Conservation (phyloP, 345 rosid genomes). For the Brassica rapa region DNA sequence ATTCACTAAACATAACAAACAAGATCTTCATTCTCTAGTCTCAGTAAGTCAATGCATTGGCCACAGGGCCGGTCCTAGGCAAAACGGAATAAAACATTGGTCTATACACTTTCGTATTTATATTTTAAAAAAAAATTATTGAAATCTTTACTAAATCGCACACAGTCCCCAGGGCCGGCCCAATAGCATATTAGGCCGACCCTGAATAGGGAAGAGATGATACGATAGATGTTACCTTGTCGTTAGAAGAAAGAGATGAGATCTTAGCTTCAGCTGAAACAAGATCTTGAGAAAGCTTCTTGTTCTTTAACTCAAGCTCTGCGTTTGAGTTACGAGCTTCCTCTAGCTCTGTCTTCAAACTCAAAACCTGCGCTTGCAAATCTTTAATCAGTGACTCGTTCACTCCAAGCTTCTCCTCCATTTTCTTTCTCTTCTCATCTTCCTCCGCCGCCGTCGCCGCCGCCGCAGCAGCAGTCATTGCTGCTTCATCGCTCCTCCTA, state of each 20-base stretch:
- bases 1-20: constrained; percentile 1
- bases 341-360: constrained; percentile 59
- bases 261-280: constrained; percentile 65
- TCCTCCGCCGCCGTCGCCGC: constrained; percentile 27
- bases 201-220: no score
- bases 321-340: constrained; percentile 54
- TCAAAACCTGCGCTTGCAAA: constrained; percentile 56
- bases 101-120: no score
- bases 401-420: constrained; percentile 54
- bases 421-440: constrained; percentile 42
- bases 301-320: constrained; percentile 56
- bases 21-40: not conserved
- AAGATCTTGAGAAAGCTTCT: constrained; percentile 61
- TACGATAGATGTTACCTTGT: constrained; percentile 31
- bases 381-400: constrained; percentile 60
- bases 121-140: no score
- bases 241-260: constrained; percentile 46
- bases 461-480: not conserved
- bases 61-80: no score
- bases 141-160: no score
- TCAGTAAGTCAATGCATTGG: not conserved
- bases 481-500: constrained; percentile 38
- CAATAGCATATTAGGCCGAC: no score
- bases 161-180: no score
- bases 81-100: no score